Conservation (phyloP, 1,284 basidiomycete genomes). For the Ganoderma resinaceum region DNA sequence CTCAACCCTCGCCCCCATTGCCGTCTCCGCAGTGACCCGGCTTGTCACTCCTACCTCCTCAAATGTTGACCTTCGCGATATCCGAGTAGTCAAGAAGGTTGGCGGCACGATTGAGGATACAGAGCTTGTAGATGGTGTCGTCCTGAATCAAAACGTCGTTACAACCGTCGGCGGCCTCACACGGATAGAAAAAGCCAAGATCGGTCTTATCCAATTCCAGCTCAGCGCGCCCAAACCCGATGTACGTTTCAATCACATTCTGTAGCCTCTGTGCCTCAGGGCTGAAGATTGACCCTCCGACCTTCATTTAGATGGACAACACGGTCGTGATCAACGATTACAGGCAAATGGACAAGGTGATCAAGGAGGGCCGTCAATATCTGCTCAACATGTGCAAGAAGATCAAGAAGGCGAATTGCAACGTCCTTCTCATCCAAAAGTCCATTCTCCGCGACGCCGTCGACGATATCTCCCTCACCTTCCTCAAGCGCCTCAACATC, state of each 20-base stretch:
- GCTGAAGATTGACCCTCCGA: background rate
- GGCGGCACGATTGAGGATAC: conserved; percentile 99
- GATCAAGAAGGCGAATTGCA: conserved; percentile 99
- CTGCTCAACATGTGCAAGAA: conserved; percentile 98
- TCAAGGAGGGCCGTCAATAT: conserved; percentile 99
- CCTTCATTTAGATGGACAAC: conserved; percentile 90
- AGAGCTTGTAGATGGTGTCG: conserved; percentile 95
- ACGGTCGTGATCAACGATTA: conserved; percentile 99
- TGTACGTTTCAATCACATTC: conserved; percentile 55
- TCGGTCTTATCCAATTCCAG: conserved; percentile 99
- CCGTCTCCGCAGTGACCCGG: conserved; percentile 94
- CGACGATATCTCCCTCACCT: conserved; percentile 98
- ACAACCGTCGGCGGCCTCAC: conserved; percentile 92
- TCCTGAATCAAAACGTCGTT: conserved; percentile 95
- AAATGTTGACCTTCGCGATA: conserved; percentile 96
- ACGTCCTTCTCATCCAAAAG: conserved; percentile 98
- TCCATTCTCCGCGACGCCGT: conserved; percentile 99
- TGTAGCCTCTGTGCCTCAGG: background rate
- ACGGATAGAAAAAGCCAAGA: conserved; percentile 98
- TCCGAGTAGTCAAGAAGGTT: conserved; percentile 97
- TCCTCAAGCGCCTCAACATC: conserved; percentile 98
- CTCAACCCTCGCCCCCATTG: conserved; percentile 95
- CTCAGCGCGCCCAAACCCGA: conserved; percentile 98
- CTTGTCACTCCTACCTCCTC: conserved; percentile 87
- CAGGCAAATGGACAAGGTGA: conserved; percentile 99